Conservation (phyloP, 148 eudicot genomes). For the Chenopodium album region DNA sequence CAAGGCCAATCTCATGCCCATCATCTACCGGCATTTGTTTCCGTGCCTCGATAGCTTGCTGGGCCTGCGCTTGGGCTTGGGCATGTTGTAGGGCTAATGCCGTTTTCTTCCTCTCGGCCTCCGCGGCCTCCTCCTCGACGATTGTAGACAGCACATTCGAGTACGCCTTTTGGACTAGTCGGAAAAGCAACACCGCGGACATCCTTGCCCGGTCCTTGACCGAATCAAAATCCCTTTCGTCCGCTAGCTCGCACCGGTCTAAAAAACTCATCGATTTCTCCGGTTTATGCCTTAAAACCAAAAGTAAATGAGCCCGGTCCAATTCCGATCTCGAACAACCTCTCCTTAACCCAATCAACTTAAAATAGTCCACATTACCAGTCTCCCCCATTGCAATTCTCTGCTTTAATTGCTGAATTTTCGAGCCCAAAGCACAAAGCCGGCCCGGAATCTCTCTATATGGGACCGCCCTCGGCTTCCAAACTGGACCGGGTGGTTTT, state of each 20-base stretch:
- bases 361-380: slow-evolving; percentile 74
- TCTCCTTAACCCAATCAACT: slow-evolving; percentile 69
- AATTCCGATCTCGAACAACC: slow-evolving; percentile 88
- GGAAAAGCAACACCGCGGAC: slow-evolving; percentile 62
- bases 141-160: slow-evolving; percentile 44
- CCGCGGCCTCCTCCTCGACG: slow-evolving; percentile 55
- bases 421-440: slow-evolving; percentile 44
- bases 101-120: slow-evolving; percentile 57
- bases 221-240: slow-evolving; percentile 59
- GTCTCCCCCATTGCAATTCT: slow-evolving; percentile 79
- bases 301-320: slow-evolving; percentile 80
- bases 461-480: slow-evolving; percentile 63
- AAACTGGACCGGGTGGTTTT: slow-evolving; percentile 75
- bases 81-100: slow-evolving; percentile 47
- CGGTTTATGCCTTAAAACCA: slow-evolving; percentile 77
- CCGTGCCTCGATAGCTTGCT: slow-evolving; percentile 4
- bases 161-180: slow-evolving; percentile 77
- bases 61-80: slow-evolving; percentile 33
- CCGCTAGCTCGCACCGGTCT: slow-evolving; percentile 76
- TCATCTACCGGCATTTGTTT: not conserved
- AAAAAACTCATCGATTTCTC: slow-evolving; percentile 66
- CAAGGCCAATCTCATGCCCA: not conserved
- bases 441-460: slow-evolving; percentile 83
- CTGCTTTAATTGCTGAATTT: slow-evolving; percentile 68
- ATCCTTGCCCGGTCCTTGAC: slow-evolving; percentile 64